phyloP scores from a whole-genome alignment of 139 green algal genomes.

The Ulvella scutata region DNA sequence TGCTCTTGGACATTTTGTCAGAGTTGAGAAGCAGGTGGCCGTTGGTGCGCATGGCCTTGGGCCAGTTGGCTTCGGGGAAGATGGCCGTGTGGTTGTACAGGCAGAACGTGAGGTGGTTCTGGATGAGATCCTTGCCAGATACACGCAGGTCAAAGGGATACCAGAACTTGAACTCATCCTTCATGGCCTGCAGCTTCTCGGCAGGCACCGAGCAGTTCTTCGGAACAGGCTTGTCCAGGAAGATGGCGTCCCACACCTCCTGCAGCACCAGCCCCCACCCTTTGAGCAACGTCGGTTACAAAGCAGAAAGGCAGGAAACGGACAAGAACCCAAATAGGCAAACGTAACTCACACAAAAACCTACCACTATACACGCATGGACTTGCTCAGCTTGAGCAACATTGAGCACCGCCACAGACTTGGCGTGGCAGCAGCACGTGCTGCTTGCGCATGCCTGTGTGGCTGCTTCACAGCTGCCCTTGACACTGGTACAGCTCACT shows the following conservation, averaged over 20 bases:
- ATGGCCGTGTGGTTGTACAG: slow-evolving; percentile 97
- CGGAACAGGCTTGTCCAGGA: slow-evolving; percentile 48
- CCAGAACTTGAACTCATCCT: slow-evolving; percentile 93
- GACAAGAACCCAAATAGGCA: too few species aligned
- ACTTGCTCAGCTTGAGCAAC: too few species aligned
- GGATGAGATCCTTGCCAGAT: slow-evolving; percentile 91
- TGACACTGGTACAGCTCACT: too few species aligned
- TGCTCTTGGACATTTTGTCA: slow-evolving; percentile 98
- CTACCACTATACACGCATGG: too few species aligned
- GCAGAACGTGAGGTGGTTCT: slow-evolving; percentile 98
- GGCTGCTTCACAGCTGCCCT: too few species aligned
- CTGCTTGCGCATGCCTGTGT: too few species aligned
- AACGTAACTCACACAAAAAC: too few species aligned
- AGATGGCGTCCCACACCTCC: slow-evolving; percentile 84
- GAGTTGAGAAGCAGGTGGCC: slow-evolving; percentile 94
- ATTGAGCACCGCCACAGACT: too few species aligned
- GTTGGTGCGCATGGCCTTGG: slow-evolving; percentile 67
- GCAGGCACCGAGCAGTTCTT: slow-evolving; percentile 29
- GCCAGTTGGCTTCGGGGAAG: slow-evolving; percentile 58
- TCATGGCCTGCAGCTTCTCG: slow-evolving; percentile 42
- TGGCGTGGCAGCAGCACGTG: too few species aligned
- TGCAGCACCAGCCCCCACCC: too few species aligned
- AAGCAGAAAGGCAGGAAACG: too few species aligned
- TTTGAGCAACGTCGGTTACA: too few species aligned
- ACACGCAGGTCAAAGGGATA: slow-evolving; percentile 97